Conservation (phyloP, 129 eudicot species). For the Centrapalus pauciflorus region DNA sequence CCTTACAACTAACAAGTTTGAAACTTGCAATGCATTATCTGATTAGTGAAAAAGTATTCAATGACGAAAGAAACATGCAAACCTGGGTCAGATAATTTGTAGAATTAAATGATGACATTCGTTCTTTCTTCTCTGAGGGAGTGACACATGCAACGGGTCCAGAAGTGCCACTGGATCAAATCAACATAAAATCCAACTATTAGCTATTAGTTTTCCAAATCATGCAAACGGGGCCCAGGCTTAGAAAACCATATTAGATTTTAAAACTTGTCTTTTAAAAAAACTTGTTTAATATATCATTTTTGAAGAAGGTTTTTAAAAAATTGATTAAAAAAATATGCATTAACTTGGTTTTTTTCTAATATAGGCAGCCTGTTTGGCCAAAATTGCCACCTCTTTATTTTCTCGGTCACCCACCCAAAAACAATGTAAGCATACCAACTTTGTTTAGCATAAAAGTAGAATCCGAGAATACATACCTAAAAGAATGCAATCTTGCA, state of each 20-base stretch:
- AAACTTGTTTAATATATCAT: too few relatives aligned
- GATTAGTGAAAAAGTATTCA: background rate
- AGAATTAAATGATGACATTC: conserved; percentile 48
- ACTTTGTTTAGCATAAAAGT: conserved; percentile 6
- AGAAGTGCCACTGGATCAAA: conserved; percentile 41
- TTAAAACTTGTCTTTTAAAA: too few relatives aligned
- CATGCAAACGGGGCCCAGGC: too few relatives aligned
- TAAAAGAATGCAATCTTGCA: conserved; percentile 70
- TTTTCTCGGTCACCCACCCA: background rate
- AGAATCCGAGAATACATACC: conserved; percentile 34
- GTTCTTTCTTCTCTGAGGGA: conserved; percentile 34
- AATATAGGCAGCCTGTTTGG: too few relatives aligned
- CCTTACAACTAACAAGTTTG: background rate
- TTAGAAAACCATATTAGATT: too few relatives aligned
- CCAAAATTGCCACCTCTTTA: too few relatives aligned
- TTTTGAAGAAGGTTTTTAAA: too few relatives aligned
- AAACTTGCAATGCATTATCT: background rate
- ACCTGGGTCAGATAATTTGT: conserved; percentile 49
- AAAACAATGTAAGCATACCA: background rate
- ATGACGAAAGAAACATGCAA: background rate
- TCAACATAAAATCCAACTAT: conserved; percentile 11
- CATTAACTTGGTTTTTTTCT: too few relatives aligned
- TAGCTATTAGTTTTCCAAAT: background rate
- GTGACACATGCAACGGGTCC: conserved; percentile 21
- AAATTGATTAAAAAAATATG: too few relatives aligned